Base-by-base conservation (phyloP, 495 filamentous ascomycete genomes). In the Penicillium cataractarum region DNA sequence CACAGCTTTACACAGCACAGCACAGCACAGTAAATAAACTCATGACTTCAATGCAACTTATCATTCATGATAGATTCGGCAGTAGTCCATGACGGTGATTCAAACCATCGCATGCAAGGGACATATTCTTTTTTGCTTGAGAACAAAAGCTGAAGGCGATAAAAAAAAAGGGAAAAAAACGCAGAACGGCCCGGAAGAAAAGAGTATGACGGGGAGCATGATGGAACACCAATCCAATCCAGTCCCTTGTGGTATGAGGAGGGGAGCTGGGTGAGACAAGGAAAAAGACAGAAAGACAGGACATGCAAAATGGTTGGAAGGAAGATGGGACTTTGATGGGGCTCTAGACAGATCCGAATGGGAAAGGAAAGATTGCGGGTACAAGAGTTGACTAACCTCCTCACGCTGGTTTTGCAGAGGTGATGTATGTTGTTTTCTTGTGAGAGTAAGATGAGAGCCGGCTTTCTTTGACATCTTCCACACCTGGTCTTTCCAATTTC, bases 31-130 rank as follows among this genome's bases (percentile, higher is more conserved):
- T 2, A 49, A 10, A 26, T 49, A 8, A 26, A 22, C 29, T 60
- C 60, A 40, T 58, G 58, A 63, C 27, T 65, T 64, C 60, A 53
- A 68, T 71, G 61, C 50, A 68, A 61, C 55, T 64, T 57, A 50
- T 68, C 60, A 64, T 65, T 71, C 59, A 64, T 70, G 58, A 65
- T 67, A 66, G 37, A 64, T 65, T 65, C 55, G 42, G 53, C 53
- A 57, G 26, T 51, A 55, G 58, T 58, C 54, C 62, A 64, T 62
- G 39, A 44, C 21, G 4, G 17, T 17, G 24, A 27, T 32, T 61
- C 32, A 58, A 64, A 65, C 52, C 60, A 62, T 65, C 32, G 29
- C 62, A 63, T 70, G 65, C 62, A 63, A 39, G 22, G 27, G 40
- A 57, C 44, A 57, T 62, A 32, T 59, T 26, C n/a, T 54, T 68